Base-by-base conservation (phyloP, 1,139 yeast genomes). In the Debaryomyces psychrophilus region DNA sequence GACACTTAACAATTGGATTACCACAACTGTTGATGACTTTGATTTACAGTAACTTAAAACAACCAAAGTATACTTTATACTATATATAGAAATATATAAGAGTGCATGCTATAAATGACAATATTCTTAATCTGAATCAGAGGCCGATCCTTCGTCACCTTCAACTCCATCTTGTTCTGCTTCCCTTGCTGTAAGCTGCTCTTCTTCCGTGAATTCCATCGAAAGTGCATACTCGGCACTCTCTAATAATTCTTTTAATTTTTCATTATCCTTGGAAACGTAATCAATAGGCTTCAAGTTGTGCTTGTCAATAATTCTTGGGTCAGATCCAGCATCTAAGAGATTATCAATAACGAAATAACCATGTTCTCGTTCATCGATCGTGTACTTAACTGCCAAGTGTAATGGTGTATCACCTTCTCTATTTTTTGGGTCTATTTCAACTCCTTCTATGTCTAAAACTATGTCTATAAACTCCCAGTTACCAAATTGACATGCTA, bases 321-420 rank as follows among this genome's bases (percentile, higher is more conserved):
- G 90, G 65, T 92, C 95, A 1, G 96, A 85, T 2, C 98, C 99
- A 29, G 96, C 97, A 59, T 92, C 97, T 49, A 93, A 73, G 52
- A 93, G 75, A 62, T 87, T 87, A 58, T 90, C 96, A 7, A 84
- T 76, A 39, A 93, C 76, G 57, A 86, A 90, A 36, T 79, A 71
- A 1, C 97, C 97, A 65, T 87, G 93, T 50, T 88, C 97, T 0
- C 93, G 87, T 60, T 93, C 97, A 12, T 81, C 82, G 39, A 72
- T 72, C 20, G 92, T 76, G 61, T 87, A 90, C 54, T 81, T 80
- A 9, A 86, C 96, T 2, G 96, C 95, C 54, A 80, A 71, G 67
- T 93, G 98, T 55, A 93, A 76, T 8, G 99, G 98, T 1, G 98
- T 90, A 53, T 89, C 92, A 29, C 90, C 90, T 43, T 84, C 87